Base-by-base conservation (phyloP, 2,329 filamentous ascomycete species). In the Raffaelea albimanens region DNA sequence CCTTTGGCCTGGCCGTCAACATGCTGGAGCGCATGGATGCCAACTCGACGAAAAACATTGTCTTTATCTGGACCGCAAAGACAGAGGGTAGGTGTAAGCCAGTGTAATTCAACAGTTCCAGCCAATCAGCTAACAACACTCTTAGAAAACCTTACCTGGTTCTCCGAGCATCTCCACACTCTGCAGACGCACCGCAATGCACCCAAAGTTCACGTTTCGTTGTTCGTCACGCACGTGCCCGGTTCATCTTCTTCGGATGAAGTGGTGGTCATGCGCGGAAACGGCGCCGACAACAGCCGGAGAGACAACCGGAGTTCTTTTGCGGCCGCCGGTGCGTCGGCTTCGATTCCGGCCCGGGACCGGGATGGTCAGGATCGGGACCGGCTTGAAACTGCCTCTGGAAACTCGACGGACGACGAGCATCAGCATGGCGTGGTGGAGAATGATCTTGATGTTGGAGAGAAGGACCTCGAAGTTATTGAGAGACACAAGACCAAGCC, bases 31-130 rank as follows among this genome's bases (percentile, higher is more conserved):
- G 68, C 42, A 63, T 72, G 59, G 58, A 58, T 0, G 57, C 65
- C 38, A 57, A 60, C 31, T 61, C 63, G 2, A 56, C 58, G 20
- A 64, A 66, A 50, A 58, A 60, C 33, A 61, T 75, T 38, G 67
- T 70, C 1, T 72, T 75, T 47, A 67, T 75, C 23, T 76, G 72
- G 73, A 61, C 67, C 8, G 69, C 73, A 3, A 65, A 62, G 49
- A 63, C 68, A 43, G 63, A 69, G 54, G 68, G 72, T 73, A 56
- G n/a, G n/a, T n/a, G n/a, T n/a, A n/a, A n/a, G n/a, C n/a, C n/a
- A n/a, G n/a, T n/a, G n/a, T n/a, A n/a, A n/a, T n/a, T n/a, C n/a
- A n/a, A n/a, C n/a, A n/a, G n/a, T n/a, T n/a, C n/a, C n/a, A n/a
- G n/a, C n/a, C n/a, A n/a, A n/a, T n/a, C n/a, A n/a, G n/a, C n/a